These are phyloP conservation scores for Torulaspora microellipsoides DNA, from an alignment of 805 yeast species.

Conservation along the genomic window DNA sequence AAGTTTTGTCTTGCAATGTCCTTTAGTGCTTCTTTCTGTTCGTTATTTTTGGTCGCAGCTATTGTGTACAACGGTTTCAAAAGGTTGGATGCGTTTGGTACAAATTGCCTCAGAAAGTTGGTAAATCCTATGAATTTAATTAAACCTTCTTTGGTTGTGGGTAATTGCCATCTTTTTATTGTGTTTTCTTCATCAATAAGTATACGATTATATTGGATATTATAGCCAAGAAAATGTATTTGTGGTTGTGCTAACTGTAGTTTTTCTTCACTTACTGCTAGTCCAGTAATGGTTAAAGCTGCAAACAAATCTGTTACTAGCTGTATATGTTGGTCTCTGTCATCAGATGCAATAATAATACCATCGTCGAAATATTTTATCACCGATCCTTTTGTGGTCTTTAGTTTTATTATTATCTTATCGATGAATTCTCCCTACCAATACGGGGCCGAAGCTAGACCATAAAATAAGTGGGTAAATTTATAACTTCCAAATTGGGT, in stretches of 20 bases:
- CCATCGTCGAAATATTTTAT: conserved; percentile 7
- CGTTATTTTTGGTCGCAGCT: neutral
- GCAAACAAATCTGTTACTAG: neutral
- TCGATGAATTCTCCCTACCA: conserved; percentile 8
- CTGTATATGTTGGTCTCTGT: neutral
- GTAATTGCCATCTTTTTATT: neutral
- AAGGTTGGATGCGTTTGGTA: conserved; percentile 3
- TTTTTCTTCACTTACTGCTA: conserved; percentile 2
- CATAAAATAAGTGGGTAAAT: conserved; percentile 1
- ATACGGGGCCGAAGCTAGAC: neutral
- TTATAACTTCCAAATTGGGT: conserved; percentile 3
- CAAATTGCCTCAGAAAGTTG: conserved; percentile 5
- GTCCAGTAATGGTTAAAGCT: neutral
- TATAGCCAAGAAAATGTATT: conserved; percentile 1
- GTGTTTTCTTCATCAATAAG: conserved; percentile 3
- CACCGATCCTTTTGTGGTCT: neutral
- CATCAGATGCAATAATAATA: conserved; percentile 3
- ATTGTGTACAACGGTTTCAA: conserved; percentile 2
- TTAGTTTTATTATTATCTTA: neutral
- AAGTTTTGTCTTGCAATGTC: too few relatives aligned
- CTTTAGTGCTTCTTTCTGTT: too few relatives aligned
- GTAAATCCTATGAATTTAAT: conserved; percentile 4
- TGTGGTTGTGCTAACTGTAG: conserved; percentile 1
- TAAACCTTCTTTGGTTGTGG: conserved; percentile 1
- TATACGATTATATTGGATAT: neutral